Percentiles rank a stretch among this genome's conserved stretches.
These are phyloP conservation scores for Rhizoctonia solani DNA, from an alignment of 1,284 basidiomycete species.

Conservation along the genomic window DNA sequence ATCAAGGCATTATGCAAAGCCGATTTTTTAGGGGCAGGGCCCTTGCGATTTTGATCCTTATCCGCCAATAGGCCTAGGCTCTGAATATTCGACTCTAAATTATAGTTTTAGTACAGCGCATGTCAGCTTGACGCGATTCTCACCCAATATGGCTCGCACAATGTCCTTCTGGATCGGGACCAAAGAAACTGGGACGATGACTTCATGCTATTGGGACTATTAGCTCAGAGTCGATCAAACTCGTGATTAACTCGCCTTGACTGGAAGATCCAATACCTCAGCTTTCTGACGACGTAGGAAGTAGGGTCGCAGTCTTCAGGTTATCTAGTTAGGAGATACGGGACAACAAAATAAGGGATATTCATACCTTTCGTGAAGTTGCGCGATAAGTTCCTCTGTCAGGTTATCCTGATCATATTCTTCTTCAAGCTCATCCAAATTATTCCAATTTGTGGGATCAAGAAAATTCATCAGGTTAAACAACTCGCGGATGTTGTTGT, in stretches of 20 bases:
- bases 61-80: slow-evolving; percentile 9
- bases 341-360: slow-evolving; percentile 35
- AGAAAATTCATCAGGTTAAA: slow-evolving; percentile 96
- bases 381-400: slow-evolving; percentile 74
- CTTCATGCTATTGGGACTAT: slow-evolving; percentile 61
- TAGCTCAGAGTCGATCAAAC: neutral
- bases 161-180: slow-evolving; percentile 86
- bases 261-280: slow-evolving; percentile 84
- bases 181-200: slow-evolving; percentile 91
- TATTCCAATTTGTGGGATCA: slow-evolving; percentile 73
- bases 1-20: slow-evolving; percentile 82
- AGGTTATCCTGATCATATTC: slow-evolving; percentile 68
- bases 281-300: slow-evolving; percentile 92
- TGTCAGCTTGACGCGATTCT: slow-evolving; percentile 44
- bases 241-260: slow-evolving; percentile 64
- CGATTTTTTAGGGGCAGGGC: slow-evolving; percentile 47
- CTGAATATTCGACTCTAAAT: slow-evolving; percentile 34
- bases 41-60: neutral
- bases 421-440: slow-evolving; percentile 69
- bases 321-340: neutral
- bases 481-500: slow-evolving; percentile 94
- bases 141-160: slow-evolving; percentile 82
- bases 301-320: slow-evolving; percentile 73
- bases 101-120: slow-evolving; percentile 40
- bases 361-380: slow-evolving; percentile 61